Percentiles rank a stretch among this genome's conserved stretches.
Evolutionary conservation across 768 basidiomycete genomes (phyloP).

Genomic region (Pleurotus tuber-regium): DNA sequence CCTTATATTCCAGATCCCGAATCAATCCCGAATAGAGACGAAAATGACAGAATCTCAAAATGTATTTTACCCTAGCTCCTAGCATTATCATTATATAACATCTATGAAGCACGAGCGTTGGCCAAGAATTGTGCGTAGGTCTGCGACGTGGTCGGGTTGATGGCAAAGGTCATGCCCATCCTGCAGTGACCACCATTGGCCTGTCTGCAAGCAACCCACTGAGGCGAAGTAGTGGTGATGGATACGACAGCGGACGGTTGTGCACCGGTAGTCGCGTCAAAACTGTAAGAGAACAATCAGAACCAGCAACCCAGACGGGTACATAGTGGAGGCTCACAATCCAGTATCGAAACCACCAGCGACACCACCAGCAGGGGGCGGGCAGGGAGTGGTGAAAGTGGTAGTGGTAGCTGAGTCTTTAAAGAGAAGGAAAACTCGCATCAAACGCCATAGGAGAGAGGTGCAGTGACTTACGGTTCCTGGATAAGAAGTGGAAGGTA

Average conservation of each 20-base stretch:
- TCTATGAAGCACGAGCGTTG: not conserved
- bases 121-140: not conserved
- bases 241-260: not conserved
- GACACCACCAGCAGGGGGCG: not conserved
- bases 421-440: too few species aligned
- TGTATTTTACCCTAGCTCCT: too few species aligned
- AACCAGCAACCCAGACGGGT: too few species aligned
- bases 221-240: not conserved
- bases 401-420: too few species aligned
- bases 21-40: too few species aligned
- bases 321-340: too few species aligned
- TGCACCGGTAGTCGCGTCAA: too few species aligned
- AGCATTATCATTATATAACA: not conserved
- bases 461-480: not conserved
- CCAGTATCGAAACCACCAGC: not conserved
- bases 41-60: too few species aligned
- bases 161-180: not conserved
- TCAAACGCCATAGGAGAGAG: too few species aligned
- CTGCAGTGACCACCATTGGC: not conserved
- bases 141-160: not conserved
- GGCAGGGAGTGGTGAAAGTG: constrained; percentile 3
- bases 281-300: too few species aligned
- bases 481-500: not conserved
- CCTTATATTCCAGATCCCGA: too few species aligned
- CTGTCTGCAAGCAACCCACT: not conserved